Conservation (phyloP, 2,329 filamentous ascomycete genomes). For the Xylaria sp. region DNA sequence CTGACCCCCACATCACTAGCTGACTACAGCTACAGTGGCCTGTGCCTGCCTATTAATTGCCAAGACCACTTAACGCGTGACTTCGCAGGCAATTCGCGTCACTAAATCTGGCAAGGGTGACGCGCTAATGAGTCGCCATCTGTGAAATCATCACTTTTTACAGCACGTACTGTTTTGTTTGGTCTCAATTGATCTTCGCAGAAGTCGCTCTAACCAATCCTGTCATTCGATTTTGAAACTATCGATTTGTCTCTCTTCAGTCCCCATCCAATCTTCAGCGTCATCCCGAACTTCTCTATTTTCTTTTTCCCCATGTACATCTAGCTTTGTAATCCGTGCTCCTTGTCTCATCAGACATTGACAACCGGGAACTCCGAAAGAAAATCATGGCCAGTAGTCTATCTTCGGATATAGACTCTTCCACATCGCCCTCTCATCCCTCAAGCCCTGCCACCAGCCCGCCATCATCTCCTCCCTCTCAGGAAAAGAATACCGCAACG, state of each 20-base stretch:
- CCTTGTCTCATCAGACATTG: not conserved
- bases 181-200: slow-evolving; percentile 1
- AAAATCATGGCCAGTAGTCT: slow-evolving; percentile 38
- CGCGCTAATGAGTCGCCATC: slow-evolving; percentile 45
- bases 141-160: slow-evolving; percentile 47
- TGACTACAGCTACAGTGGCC: slow-evolving; percentile 12
- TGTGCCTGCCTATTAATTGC: slow-evolving; percentile 2
- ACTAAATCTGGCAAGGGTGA: slow-evolving; percentile 35
- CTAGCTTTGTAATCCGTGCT: not conserved
- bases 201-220: slow-evolving; percentile 4
- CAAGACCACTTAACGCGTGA: slow-evolving; percentile 50
- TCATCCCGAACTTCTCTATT: slow-evolving; percentile 4
- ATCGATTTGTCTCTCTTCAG: not conserved
- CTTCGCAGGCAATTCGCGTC: slow-evolving; percentile 48
- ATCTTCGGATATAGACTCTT: slow-evolving; percentile 36
- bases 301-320: slow-evolving; percentile 1
- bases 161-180: not conserved
- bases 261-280: not conserved
- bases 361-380: not conserved
- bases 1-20: not conserved
- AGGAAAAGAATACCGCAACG: slow-evolving; percentile 32
- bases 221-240: slow-evolving; percentile 1
- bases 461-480: slow-evolving; percentile 40
- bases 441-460: slow-evolving; percentile 39
- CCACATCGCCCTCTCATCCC: slow-evolving; percentile 38